These are phyloP conservation scores for Croton laevigatus DNA, from an alignment of 441 rosid species.

Conservation along the genomic window DNA sequence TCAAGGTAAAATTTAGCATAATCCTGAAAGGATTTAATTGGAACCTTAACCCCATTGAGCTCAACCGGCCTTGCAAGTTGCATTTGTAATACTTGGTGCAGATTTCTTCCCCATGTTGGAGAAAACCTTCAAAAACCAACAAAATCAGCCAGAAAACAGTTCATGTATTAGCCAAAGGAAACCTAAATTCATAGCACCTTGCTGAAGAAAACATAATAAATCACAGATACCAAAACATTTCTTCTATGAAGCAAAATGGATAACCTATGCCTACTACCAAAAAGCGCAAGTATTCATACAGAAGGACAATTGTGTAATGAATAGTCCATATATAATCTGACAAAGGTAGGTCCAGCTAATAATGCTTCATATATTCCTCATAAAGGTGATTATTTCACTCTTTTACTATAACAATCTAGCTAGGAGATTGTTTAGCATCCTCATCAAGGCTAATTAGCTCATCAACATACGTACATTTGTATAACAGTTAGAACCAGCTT, in stretches of 20 bases:
- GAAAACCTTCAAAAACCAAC: conserved; percentile 52
- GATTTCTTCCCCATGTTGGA: conserved; percentile 76
- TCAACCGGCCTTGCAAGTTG: too few species aligned
- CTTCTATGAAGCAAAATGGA: too few species aligned
- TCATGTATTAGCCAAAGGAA: neutral
- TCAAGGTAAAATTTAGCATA: conserved; percentile 68
- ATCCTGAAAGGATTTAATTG: conserved; percentile 71
- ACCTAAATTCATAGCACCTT: too few species aligned
- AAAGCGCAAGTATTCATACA: too few species aligned
- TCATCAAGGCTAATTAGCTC: neutral
- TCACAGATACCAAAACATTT: too few species aligned
- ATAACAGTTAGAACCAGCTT: neutral
- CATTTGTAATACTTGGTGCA: conserved; percentile 55
- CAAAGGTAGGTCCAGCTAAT: too few species aligned
- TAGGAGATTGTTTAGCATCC: neutral
- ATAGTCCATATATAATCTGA: neutral
- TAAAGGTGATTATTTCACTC: neutral
- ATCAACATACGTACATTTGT: neutral
- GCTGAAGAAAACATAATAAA: too few species aligned
- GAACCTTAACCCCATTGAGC: conserved; percentile 66
- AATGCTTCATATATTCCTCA: neutral
- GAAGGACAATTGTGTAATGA: too few species aligned
- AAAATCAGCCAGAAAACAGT: neutral
- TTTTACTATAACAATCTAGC: neutral
- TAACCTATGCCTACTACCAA: too few species aligned